Evolutionary conservation across 805 yeast genomes (phyloP).

Genomic region (Naumovozyma baii): DNA sequence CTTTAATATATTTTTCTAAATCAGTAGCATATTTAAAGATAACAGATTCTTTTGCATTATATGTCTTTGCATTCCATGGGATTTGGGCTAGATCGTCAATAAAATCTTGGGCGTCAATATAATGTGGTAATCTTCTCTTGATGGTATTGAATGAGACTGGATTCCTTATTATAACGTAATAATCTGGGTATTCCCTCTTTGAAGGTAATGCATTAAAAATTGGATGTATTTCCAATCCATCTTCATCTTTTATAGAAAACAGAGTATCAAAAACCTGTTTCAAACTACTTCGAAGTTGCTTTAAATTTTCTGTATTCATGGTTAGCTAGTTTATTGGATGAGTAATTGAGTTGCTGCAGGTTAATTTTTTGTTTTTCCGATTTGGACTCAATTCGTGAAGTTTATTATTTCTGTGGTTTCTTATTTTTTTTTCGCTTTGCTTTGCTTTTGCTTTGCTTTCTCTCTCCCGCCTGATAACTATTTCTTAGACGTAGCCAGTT

Average conservation of each 20-base stretch:
- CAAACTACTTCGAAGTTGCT: slow-evolving; percentile 1
- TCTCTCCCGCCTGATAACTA: too few relatives aligned
- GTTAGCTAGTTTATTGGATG: neutral
- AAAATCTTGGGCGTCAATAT: slow-evolving; percentile 57
- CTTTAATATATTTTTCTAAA: slow-evolving; percentile 33
- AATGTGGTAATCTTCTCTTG: slow-evolving; percentile 48
- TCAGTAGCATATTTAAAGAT: slow-evolving; percentile 60
- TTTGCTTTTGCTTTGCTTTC: too few relatives aligned
- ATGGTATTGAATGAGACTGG: slow-evolving; percentile 80
- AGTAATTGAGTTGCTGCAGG: too few relatives aligned
- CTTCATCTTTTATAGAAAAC: slow-evolving; percentile 20
- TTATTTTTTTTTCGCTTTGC: too few relatives aligned
- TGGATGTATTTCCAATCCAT: slow-evolving; percentile 23
- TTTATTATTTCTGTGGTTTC: too few relatives aligned
- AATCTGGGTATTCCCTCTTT: slow-evolving; percentile 58
- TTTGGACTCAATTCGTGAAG: too few relatives aligned
- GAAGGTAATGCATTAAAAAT: slow-evolving; percentile 45
- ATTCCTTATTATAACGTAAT: slow-evolving; percentile 63
- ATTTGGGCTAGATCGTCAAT: slow-evolving; percentile 73
- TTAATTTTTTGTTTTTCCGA: too few relatives aligned
- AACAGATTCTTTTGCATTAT: slow-evolving; percentile 59
- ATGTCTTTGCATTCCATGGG: slow-evolving; percentile 82
- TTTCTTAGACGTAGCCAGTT: too few relatives aligned
- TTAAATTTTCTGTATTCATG: neutral
- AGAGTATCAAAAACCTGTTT: slow-evolving; percentile 17